Evolutionary conservation across 2,329 filamentous ascomycete genomes (phyloP).

Genomic region (Penicillium sp.): DNA sequence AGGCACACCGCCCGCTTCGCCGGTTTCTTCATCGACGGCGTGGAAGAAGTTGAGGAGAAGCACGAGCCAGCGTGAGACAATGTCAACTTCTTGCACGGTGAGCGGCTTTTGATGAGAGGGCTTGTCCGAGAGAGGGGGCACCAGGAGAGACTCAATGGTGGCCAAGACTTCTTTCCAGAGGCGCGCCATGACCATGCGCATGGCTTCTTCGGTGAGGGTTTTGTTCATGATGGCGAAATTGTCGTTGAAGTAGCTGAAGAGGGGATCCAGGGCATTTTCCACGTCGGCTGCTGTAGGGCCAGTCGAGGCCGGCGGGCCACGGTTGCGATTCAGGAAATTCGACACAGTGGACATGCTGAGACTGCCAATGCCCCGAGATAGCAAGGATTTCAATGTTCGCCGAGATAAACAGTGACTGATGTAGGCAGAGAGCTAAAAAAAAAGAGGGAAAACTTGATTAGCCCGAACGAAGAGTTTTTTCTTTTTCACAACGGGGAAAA

Average conservation of each 20-base stretch:
- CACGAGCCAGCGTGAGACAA: conserved; percentile 91
- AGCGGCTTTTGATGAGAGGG: conserved; percentile 78
- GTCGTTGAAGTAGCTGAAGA: conserved; percentile 94
- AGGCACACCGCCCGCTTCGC: conserved; percentile 81
- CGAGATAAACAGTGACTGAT: conserved; percentile 84
- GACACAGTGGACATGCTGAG: conserved; percentile 68
- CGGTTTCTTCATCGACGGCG: conserved; percentile 74
- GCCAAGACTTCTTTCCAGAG: conserved; percentile 96
- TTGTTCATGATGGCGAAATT: conserved; percentile 99
- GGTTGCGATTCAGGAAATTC: conserved; percentile 55
- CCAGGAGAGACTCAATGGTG: conserved; percentile 81
- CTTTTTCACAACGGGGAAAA: no score
- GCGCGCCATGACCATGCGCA: conserved; percentile 96
- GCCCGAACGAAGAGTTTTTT: background rate
- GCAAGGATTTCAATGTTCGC: conserved; percentile 67
- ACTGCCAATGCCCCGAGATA: conserved; percentile 67
- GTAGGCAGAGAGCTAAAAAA: conserved; percentile 70
- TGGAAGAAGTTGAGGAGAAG: conserved; percentile 93
- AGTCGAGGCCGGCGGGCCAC: conserved; percentile 45
- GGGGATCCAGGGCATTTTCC: conserved; percentile 70
- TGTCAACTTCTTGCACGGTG: conserved; percentile 80
- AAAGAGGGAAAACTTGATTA: conserved; percentile 9
- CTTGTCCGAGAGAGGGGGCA: conserved; percentile 92
- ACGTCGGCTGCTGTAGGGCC: conserved; percentile 66
- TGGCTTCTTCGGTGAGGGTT: conserved; percentile 88